Evolutionary conservation across 371 early-diverging fungal genomes (phyloP).

Genomic region (Chytridium lagenaria): DNA sequence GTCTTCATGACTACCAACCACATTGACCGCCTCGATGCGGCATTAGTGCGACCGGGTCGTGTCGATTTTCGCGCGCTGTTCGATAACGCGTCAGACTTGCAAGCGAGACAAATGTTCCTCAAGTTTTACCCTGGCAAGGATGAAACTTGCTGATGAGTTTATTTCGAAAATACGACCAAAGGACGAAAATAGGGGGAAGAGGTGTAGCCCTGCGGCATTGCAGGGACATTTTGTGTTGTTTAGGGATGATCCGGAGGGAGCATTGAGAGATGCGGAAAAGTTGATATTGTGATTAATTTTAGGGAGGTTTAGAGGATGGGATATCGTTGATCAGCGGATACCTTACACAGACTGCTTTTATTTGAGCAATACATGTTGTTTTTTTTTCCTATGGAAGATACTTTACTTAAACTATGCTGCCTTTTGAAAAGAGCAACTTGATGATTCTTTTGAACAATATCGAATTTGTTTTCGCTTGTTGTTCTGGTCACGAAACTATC

Average conservation of each 20-base stretch:
- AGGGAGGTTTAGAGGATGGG: no score
- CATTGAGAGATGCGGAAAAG: conserved; percentile 53
- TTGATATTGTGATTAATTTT: no score
- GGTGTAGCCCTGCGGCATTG: conserved; percentile 79
- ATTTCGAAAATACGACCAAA: conserved; percentile 53
- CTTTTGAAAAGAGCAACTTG: no score
- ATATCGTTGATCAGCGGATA: no score
- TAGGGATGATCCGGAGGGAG: conserved; percentile 77
- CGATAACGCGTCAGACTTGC: conserved; percentile 80
- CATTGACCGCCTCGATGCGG: conserved; percentile 94
- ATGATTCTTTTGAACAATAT: background rate
- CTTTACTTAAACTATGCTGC: no score
- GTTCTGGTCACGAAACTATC: background rate
- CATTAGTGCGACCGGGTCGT: conserved; percentile 97
- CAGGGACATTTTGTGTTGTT: conserved; percentile 96
- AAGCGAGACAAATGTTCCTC: conserved; percentile 84
- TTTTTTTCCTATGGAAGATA: no score
- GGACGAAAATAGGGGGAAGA: conserved; percentile 37
- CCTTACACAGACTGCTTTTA: no score
- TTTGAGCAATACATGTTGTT: no score
- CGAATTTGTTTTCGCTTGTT: no score
- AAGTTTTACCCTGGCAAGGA: conserved; percentile 80
- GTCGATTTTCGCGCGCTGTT: conserved; percentile 94
- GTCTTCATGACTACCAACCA: conserved; percentile 99
- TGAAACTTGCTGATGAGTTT: conserved; percentile 74